Evolutionary conservation across 2,329 filamentous ascomycete genomes (phyloP), one percentile per base, ranked within the genome.

Genomic region (Pseudophaeomoniella oleicola): DNA sequence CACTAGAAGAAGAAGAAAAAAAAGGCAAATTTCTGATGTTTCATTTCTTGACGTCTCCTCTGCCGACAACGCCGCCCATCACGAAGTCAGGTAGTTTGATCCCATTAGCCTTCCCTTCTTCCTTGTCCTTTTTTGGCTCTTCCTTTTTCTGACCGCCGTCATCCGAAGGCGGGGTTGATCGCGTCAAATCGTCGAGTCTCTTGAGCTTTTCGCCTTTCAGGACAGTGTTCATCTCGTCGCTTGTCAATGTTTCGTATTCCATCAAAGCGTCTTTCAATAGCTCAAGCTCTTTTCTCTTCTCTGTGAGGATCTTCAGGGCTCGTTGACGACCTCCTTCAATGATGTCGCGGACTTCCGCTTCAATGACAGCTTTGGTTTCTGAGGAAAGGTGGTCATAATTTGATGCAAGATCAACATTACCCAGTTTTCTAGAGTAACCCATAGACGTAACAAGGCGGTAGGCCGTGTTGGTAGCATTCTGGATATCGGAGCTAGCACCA

Each of bases 221-320:
- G 4, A 96, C 83, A 64, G 81, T 84, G 57, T 87, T 77, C 44
- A 96, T 92, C 58, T 98, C 90, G 3, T 81, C 77, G 57, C 80
- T 82, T 56, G 81, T 81, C 36, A 98, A 63, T 0, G 86, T 94
- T 66, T 98, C 90, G 57, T 94, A 96, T 58, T 94, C 79, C 19
- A 98, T 76, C 6, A 98, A 69, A 4, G 87, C 90, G 51, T 87
- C 78, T 17, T 90, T 88, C 6, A 98, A 66, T 9, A 84, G 66
- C 49, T 98, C 88, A 5, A 98, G 71, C 57, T 94, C 88, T 40
- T 81, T 78, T 38, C 86, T 75, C 55, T 81, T 84, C 22, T 75
- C 71, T 1, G 70, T 73, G 33, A 98, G 62, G 3, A 96, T 67
- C 33, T 72, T 71, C 30, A 61, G 66, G 1, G 87, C 85, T 22